Evolutionary conservation across 805 yeast genomes (phyloP).

Genomic region (Yarrowia sp.): DNA sequence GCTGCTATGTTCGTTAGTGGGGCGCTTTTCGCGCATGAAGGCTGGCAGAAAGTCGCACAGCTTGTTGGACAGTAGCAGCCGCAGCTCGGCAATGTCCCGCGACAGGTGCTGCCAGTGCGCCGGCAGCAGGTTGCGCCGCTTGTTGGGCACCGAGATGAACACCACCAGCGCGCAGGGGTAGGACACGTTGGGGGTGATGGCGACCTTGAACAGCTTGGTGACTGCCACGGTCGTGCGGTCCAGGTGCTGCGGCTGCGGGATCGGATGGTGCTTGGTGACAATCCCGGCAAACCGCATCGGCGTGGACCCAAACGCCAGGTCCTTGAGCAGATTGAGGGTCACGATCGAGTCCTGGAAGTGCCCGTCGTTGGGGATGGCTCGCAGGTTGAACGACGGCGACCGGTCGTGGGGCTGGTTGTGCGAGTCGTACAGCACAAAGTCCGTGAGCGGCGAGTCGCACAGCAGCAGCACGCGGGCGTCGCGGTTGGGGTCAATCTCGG

Average conservation of each 20-base stretch:
- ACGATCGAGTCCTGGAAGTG: constrained; percentile 35
- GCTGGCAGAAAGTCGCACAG: constrained; percentile 37
- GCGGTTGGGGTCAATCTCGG: constrained; percentile 40
- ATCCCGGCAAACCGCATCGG: constrained; percentile 42
- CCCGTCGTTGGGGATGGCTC: constrained; percentile 27
- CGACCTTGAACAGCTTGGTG: constrained; percentile 44
- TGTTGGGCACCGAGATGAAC: constrained; percentile 33
- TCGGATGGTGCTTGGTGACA: constrained; percentile 44
- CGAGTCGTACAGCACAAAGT: constrained; percentile 36
- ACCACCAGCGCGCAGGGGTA: constrained; percentile 35
- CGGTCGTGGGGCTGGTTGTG: constrained; percentile 24
- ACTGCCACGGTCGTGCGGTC: constrained; percentile 42
- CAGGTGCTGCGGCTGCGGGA: constrained; percentile 41
- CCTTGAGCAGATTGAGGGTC: constrained; percentile 41
- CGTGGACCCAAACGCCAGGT: constrained; percentile 44
- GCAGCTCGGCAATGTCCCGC: constrained; percentile 26
- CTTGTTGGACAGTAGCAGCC: constrained; percentile 26
- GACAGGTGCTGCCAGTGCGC: constrained; percentile 30
- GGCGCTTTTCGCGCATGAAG: constrained; percentile 21
- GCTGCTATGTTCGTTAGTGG: constrained; percentile 13
- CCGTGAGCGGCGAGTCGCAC: constrained; percentile 40
- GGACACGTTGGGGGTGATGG: constrained; percentile 23
- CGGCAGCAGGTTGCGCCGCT: constrained; percentile 28
- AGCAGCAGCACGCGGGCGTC: constrained; percentile 43
- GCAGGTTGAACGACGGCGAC: constrained; percentile 30